Evolutionary conservation across 2,329 filamentous ascomycete species (phyloP).

Genomic region (Fusarium denticulatum): DNA sequence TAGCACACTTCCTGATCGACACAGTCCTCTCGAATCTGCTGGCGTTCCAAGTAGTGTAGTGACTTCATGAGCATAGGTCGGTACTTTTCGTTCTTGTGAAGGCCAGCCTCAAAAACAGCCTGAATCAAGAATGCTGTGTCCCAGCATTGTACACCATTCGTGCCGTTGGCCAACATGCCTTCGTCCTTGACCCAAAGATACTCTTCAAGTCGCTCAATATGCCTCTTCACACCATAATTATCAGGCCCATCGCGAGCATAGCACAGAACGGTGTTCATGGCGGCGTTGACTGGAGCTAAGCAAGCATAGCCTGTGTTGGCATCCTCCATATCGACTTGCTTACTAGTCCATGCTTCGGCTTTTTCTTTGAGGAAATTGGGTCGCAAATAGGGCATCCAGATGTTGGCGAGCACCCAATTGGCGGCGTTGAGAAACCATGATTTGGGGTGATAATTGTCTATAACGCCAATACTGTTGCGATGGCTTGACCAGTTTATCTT

Average conservation of each 20-base stretch:
- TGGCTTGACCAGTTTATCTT: slow-evolving; percentile 80
- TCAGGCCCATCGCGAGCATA: slow-evolving; percentile 86
- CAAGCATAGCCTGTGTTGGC: slow-evolving; percentile 89
- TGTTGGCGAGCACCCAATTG: slow-evolving; percentile 80
- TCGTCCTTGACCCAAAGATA: slow-evolving; percentile 92
- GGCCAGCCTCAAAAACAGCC: slow-evolving; percentile 79
- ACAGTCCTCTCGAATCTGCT: slow-evolving; percentile 89
- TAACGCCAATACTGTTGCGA: slow-evolving; percentile 81
- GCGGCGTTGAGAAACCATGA: slow-evolving; percentile 80
- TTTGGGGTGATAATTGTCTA: slow-evolving; percentile 95
- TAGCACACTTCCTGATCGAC: slow-evolving; percentile 83
- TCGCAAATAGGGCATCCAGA: slow-evolving; percentile 84
- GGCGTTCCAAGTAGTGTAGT: slow-evolving; percentile 85
- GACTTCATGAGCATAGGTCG: slow-evolving; percentile 84
- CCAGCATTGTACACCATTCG: slow-evolving; percentile 98
- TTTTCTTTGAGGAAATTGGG: slow-evolving; percentile 70
- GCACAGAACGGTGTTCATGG: slow-evolving; percentile 89
- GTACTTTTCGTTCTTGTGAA: slow-evolving; percentile 81
- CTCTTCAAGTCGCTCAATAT: slow-evolving; percentile 84
- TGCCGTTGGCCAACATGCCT: slow-evolving; percentile 94
- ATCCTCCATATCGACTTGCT: slow-evolving; percentile 90
- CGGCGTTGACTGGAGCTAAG: slow-evolving; percentile 87
- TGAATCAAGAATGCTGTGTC: slow-evolving; percentile 93
- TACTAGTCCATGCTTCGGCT: slow-evolving; percentile 84
- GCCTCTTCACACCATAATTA: slow-evolving; percentile 75